Evolutionary conservation across 257 asterid genomes (phyloP).

Genomic region (Nemophila menziesii): DNA sequence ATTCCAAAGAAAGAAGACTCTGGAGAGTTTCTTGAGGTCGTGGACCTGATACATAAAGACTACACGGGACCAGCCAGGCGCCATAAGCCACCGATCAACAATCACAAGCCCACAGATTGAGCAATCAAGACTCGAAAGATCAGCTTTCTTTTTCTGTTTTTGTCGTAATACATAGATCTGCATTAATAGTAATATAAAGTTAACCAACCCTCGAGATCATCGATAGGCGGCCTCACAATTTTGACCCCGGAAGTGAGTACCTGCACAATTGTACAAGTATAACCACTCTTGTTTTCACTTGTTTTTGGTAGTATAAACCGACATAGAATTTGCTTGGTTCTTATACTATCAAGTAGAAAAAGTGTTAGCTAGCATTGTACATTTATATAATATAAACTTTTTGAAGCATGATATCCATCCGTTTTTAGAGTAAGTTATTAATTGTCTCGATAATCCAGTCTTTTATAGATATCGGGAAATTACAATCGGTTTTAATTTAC

Average conservation of each 20-base stretch:
- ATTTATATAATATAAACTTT: no score
- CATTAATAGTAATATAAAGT: background rate
- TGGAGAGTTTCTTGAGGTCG: slow-evolving; percentile 25
- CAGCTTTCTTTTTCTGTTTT: background rate
- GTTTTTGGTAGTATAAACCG: background rate
- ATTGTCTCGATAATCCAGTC: no score
- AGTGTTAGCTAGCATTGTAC: no score
- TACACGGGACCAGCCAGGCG: slow-evolving; percentile 20
- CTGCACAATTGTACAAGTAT: background rate
- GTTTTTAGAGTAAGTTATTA: no score
- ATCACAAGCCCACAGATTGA: slow-evolving; percentile 38
- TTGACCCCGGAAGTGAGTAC: slow-evolving; percentile 41
- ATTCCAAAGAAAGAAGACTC: slow-evolving; percentile 12
- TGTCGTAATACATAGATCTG: background rate
- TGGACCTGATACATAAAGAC: slow-evolving; percentile 40
- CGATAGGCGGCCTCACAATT: slow-evolving; percentile 53
- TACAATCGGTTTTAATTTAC: no score
- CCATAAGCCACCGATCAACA: slow-evolving; percentile 67
- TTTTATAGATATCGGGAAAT: no score
- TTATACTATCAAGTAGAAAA: background rate
- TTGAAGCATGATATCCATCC: no score
- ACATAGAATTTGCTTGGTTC: background rate
- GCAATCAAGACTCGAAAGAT: background rate
- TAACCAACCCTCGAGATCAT: background rate
- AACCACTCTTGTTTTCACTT: background rate